Percentiles rank a stretch among this genome's conserved stretches.
These are phyloP conservation scores for Mortierella sp. DNA, from an alignment of 371 early-diverging fungal species.

Conservation along the genomic window DNA sequence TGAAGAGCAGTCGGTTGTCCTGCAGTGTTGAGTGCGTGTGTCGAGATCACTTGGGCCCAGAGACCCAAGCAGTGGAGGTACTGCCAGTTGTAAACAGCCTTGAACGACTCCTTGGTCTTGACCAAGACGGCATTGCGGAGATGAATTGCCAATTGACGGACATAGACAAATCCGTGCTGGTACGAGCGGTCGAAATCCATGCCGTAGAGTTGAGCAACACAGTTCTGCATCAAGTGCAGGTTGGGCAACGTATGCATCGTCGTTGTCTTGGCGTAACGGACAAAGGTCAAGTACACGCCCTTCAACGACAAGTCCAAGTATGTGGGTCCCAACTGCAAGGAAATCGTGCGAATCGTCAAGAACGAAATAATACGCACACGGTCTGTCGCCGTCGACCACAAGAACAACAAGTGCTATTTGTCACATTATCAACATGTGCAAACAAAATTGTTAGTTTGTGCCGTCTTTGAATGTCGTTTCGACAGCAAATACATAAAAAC, in stretches of 20 bases:
- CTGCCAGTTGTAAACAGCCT: slow-evolving; percentile 95
- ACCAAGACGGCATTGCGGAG: slow-evolving; percentile 87
- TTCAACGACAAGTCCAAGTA: slow-evolving; percentile 68
- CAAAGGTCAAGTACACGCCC: slow-evolving; percentile 86
- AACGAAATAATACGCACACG: slow-evolving; percentile 85
- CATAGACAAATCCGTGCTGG: slow-evolving; percentile 92
- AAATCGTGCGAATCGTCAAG: slow-evolving; percentile 83
- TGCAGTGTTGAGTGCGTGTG: slow-evolving; percentile 57
- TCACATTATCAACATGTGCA: not conserved
- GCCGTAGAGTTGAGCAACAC: slow-evolving; percentile 89
- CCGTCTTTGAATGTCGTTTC: too few species aligned
- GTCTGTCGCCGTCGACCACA: slow-evolving; percentile 75
- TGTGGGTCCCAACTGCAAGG: slow-evolving; percentile 53
- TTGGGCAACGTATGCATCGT: slow-evolving; percentile 85
- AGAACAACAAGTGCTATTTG: slow-evolving; percentile 63
- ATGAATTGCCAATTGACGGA: slow-evolving; percentile 93
- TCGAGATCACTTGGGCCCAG: slow-evolving; percentile 87
- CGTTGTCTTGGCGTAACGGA: slow-evolving; percentile 81
- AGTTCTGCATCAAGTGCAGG: slow-evolving; percentile 90
- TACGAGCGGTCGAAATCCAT: slow-evolving; percentile 83
- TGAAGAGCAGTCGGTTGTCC: slow-evolving; percentile 74
- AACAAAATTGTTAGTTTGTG: not conserved
- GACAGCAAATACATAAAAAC: not conserved
- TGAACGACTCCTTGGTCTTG: slow-evolving; percentile 87
- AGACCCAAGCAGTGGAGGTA: slow-evolving; percentile 90